Percentiles rank a stretch among this genome's conserved stretches.
Conservation (phyloP, 2,329 filamentous ascomycete species). For the Nannizziopsis barbatae region DNA sequence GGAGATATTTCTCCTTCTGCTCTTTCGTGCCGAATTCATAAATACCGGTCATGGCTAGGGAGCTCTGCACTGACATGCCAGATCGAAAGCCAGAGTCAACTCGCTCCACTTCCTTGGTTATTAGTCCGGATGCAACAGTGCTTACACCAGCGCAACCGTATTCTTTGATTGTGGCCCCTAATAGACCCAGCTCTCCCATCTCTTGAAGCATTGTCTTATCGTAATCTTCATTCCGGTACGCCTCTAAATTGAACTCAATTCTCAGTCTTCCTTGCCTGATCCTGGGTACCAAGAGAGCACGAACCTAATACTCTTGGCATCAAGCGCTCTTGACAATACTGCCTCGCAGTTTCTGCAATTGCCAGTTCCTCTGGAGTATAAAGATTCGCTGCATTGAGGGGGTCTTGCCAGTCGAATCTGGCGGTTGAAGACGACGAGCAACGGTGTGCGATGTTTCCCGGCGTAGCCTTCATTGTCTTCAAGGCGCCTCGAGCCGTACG, state of each 20-base stretch:
- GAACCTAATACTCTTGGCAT: conserved; percentile 74
- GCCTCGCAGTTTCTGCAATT: conserved; percentile 78
- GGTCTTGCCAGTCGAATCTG: conserved; percentile 84
- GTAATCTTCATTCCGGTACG: conserved; percentile 77
- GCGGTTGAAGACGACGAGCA: conserved; percentile 16
- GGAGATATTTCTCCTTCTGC: conserved; percentile 74
- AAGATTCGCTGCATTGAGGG: conserved; percentile 60
- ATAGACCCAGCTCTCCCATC: conserved; percentile 84
- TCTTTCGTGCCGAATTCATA: conserved; percentile 77
- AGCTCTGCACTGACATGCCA: conserved; percentile 87
- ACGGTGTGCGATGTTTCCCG: conserved; percentile 5
- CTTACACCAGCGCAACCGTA: conserved; percentile 83
- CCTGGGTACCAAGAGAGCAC: conserved; percentile 20
- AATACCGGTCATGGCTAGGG: conserved; percentile 86
- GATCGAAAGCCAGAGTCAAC: conserved; percentile 87
- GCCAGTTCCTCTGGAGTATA: conserved; percentile 84
- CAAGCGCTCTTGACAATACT: conserved; percentile 86
- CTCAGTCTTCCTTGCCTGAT: background rate
- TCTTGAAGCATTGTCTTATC: conserved; percentile 75
- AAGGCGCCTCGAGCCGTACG: conserved; percentile 7
- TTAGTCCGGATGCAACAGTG: conserved; percentile 77
- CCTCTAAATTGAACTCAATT: conserved; percentile 44
- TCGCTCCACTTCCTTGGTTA: conserved; percentile 79
- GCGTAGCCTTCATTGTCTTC: conserved; percentile 1
- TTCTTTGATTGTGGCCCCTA: conserved; percentile 75